A percentile compares a stretch with the other conserved stretches of the same genome.
phyloP scores from a whole-genome alignment of 2,329 filamentous ascomycete genomes.

The Beauveria scarabaeidicola region DNA sequence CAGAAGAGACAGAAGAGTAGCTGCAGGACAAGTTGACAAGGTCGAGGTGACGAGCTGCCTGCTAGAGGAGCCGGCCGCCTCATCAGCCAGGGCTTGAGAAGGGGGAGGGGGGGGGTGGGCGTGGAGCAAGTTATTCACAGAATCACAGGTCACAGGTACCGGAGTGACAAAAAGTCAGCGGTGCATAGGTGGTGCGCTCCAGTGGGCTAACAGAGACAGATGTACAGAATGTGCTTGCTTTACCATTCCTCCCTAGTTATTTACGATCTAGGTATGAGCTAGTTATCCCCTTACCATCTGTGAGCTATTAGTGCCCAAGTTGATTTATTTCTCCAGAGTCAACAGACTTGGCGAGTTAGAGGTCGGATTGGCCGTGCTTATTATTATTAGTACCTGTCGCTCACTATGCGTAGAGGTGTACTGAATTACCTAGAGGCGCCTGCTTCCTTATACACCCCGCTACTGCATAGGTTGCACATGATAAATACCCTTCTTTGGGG shows the following conservation, averaged over 20 bases:
- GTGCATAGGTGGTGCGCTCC: not conserved
- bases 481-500: too few relatives aligned
- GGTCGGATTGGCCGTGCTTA: not conserved
- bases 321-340: not conserved
- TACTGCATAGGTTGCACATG: too few relatives aligned
- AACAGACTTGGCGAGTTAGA: not conserved
- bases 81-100: not conserved
- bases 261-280: too few relatives aligned
- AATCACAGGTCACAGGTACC: too few relatives aligned
- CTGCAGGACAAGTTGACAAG: not conserved
- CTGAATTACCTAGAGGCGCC: not conserved
- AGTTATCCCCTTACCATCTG: not conserved
- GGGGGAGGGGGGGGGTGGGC: not conserved
- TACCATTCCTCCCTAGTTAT: not conserved
- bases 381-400: not conserved
- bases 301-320: not conserved
- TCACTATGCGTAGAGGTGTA: not conserved
- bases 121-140: not conserved
- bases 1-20: not conserved
- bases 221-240: too few relatives aligned
- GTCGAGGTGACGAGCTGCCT: not conserved
- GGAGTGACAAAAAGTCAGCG: not conserved
- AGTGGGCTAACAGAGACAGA: not conserved
- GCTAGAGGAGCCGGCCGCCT: constrained; percentile 2
- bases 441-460: too few relatives aligned